Evolutionary conservation across 2,329 filamentous ascomycete species (phyloP), one percentile per base, ranked within the genome.

Genomic region (Fusarium mexicanum): DNA sequence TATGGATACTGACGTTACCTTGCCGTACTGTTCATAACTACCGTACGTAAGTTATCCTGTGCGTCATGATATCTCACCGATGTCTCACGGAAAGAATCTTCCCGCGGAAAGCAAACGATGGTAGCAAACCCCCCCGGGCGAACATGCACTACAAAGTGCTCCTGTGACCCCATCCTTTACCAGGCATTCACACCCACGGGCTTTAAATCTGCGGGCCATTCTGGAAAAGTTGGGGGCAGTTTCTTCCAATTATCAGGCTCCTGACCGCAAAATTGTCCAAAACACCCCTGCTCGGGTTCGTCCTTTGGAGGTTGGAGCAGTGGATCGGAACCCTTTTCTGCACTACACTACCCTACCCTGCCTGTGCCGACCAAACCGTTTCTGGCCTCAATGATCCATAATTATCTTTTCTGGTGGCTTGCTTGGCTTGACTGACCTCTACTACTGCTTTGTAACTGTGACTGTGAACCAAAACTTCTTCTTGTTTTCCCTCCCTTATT

Each of bases 311-410:
- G 43, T 31, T 61, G 46, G 61, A 63, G 55, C 29, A 65, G 68
- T 62, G 61, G 66, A 70, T 58, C 69, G 38, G 51, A 61, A 64
- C 55, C 64, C 33, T 71, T 71, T 59, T 66, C 68, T 74, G 72
- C 58, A 64, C 44, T 43, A 17, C 22, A 17, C n/a, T 17, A 41
- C 40, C 6, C 61, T 40, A 38, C 54, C 48, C 48, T 53, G 48
- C 31, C 31, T 33, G n/a, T 53, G 50, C 44, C 26, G 29, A 53
- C 72, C 71, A 72, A 71, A 35, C 72, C 55, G 38, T 29, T 65
- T 72, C 55, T 64, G 71, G 71, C 35, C 59, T 55, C 46, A 33
- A 62, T 61, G 67, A 55, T 54, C 67, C 67, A 68, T 48, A 48
- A 48, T 48, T 48, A 54, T 51, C 41, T 47, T 29, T 51, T 35